Conservation (phyloP, 768 basidiomycete genomes). For the Mycena venus region DNA sequence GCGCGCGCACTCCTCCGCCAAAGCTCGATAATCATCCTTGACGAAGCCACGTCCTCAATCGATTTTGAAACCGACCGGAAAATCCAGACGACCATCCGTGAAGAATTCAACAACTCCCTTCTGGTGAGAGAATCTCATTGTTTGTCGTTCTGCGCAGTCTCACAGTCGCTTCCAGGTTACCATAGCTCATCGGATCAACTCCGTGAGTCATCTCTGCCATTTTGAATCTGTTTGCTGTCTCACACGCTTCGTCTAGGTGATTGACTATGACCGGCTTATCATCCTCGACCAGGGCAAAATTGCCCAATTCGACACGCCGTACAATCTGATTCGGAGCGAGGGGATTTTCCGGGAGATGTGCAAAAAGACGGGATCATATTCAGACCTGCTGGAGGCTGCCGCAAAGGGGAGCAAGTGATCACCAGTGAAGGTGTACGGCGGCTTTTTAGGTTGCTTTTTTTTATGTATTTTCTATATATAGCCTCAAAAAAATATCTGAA, state of each 20-base stretch:
- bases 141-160: neutral
- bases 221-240: neutral
- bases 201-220: neutral
- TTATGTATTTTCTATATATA: no score
- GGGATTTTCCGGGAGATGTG: slow-evolving; percentile 68
- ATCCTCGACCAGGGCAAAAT: slow-evolving; percentile 67
- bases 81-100: slow-evolving; percentile 89
- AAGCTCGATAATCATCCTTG: slow-evolving; percentile 81
- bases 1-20: slow-evolving; percentile 81
- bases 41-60: slow-evolving; percentile 88
- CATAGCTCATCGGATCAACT: neutral
- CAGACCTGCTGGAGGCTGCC: slow-evolving; percentile 15
- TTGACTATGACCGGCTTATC: slow-evolving; percentile 84
- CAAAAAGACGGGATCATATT: slow-evolving; percentile 50
- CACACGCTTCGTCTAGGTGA: slow-evolving; percentile 50
- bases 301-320: slow-evolving; percentile 64
- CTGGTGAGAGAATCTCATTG: slow-evolving; percentile 44
- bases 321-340: slow-evolving; percentile 59
- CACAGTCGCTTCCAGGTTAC: slow-evolving; percentile 56
- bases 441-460: no score
- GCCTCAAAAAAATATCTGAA: no score
- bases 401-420: no score
- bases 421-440: no score
- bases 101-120: slow-evolving; percentile 83
- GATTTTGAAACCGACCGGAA: slow-evolving; percentile 91